phyloP scores from a whole-genome alignment of 2,329 filamentous ascomycete species.

The Colletotrichum falcatum region DNA sequence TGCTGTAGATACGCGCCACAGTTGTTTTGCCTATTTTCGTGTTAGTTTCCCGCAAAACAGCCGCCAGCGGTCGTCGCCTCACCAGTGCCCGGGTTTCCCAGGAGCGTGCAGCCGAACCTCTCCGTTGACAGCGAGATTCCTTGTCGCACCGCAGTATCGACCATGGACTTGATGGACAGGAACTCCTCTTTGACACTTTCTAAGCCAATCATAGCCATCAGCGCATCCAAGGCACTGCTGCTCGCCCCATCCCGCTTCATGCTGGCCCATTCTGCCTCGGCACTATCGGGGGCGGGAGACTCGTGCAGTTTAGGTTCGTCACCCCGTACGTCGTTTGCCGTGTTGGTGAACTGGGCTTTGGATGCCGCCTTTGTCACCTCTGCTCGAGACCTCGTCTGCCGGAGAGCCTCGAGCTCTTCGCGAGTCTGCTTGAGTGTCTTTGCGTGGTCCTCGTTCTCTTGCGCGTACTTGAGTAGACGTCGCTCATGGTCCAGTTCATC shows the following conservation, averaged over 20 bases:
- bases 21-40: slow-evolving; percentile 72
- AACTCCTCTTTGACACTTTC: slow-evolving; percentile 76
- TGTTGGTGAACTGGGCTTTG: background rate
- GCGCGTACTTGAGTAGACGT: slow-evolving; percentile 55
- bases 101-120: slow-evolving; percentile 70
- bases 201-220: slow-evolving; percentile 79
- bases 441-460: slow-evolving; percentile 58
- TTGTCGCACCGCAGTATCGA: slow-evolving; percentile 72
- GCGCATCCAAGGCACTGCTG: slow-evolving; percentile 67
- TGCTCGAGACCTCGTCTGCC: slow-evolving; percentile 46
- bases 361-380: slow-evolving; percentile 34
- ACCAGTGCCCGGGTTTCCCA: slow-evolving; percentile 84
- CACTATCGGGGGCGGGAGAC: slow-evolving; percentile 42
- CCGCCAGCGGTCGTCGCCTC: slow-evolving; percentile 41
- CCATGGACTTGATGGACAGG: slow-evolving; percentile 70
- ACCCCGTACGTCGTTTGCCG: background rate
- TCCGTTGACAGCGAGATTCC: slow-evolving; percentile 65
- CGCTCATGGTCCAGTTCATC: slow-evolving; percentile 66
- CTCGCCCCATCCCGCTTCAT: slow-evolving; percentile 64
- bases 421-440: slow-evolving; percentile 59
- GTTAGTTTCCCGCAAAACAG: background rate
- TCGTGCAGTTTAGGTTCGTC: too few species aligned
- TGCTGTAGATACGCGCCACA: slow-evolving; percentile 76
- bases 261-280: slow-evolving; percentile 69
- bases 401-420: slow-evolving; percentile 59